These are phyloP conservation scores for Ochromonas danica DNA, from an alignment of 108 stramenopile genomes.

Conservation along the genomic window DNA sequence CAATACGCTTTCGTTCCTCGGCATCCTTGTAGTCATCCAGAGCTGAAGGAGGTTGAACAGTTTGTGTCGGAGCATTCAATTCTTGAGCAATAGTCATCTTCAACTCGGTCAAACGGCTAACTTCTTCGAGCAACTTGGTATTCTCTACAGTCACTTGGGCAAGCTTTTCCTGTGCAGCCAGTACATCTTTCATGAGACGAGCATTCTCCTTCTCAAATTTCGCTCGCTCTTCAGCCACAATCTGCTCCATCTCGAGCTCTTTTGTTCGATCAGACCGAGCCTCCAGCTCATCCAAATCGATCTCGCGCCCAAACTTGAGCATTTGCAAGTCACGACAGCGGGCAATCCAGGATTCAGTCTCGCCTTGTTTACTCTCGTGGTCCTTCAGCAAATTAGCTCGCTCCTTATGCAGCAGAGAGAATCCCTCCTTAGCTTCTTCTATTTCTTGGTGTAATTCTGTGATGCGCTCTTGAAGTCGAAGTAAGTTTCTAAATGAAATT, in stretches of 20 bases:
- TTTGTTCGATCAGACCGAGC: conserved; percentile 27
- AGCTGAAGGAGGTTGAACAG: conserved; percentile 31
- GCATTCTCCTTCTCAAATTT: conserved; percentile 39
- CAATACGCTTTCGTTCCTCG: conserved; percentile 46
- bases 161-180: conserved; percentile 21
- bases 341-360: conserved; percentile 28
- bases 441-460: conserved; percentile 12
- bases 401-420: conserved; percentile 46
- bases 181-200: neutral
- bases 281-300: conserved; percentile 61
- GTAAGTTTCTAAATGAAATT: neutral
- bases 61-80: conserved; percentile 40
- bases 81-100: conserved; percentile 33
- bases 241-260: conserved; percentile 18
- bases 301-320: conserved; percentile 66
- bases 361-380: conserved; percentile 38
- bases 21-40: conserved; percentile 39
- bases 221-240: conserved; percentile 31
- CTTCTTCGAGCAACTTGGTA: conserved; percentile 42
- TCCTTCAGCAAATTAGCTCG: conserved; percentile 44
- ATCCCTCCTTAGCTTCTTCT: conserved; percentile 33
- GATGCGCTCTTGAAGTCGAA: conserved; percentile 2
- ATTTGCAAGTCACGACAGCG: conserved; percentile 57
- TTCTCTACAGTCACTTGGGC: conserved; percentile 41
- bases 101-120: neutral